Evolutionary conservation across 2,329 filamentous ascomycete species (phyloP).

Genomic region (Leptoxyphium fumago): DNA sequence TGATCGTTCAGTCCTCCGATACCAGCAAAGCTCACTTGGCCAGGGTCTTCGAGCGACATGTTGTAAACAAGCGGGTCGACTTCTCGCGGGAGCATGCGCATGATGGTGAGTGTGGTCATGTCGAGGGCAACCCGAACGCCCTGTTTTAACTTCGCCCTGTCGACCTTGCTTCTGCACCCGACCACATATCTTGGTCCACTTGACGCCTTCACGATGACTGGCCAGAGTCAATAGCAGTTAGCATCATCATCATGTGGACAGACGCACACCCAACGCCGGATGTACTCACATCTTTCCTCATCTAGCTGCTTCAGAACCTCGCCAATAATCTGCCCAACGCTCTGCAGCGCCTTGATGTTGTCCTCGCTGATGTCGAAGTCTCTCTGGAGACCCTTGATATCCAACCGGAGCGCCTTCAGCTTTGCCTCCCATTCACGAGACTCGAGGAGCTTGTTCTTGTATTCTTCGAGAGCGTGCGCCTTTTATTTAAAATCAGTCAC

Average conservation of each 20-base stretch:
- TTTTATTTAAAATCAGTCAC: neutral
- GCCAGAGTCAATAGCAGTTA: slow-evolving; percentile 2
- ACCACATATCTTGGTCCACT: slow-evolving; percentile 96
- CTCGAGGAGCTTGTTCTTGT: slow-evolving; percentile 52
- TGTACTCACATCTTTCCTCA: slow-evolving; percentile 80
- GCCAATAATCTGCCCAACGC: slow-evolving; percentile 97
- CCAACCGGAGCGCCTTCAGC: slow-evolving; percentile 81
- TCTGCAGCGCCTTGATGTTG: slow-evolving; percentile 98
- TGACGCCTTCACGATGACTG: slow-evolving; percentile 97
- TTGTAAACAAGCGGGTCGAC: slow-evolving; percentile 98
- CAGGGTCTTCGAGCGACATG: slow-evolving; percentile 97
- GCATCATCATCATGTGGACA: neutral
- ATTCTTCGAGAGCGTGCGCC: slow-evolving; percentile 34
- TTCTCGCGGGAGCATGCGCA: slow-evolving; percentile 98
- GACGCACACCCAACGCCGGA: too few relatives aligned
- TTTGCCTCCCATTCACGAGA: slow-evolving; percentile 98
- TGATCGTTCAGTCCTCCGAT: slow-evolving; percentile 97
- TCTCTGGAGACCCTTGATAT: slow-evolving; percentile 89
- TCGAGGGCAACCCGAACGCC: slow-evolving; percentile 94
- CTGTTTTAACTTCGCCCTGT: slow-evolving; percentile 94
- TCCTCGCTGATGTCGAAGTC: slow-evolving; percentile 97
- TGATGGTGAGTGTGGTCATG: slow-evolving; percentile 99
- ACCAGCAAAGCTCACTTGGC: slow-evolving; percentile 92
- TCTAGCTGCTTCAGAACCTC: slow-evolving; percentile 98
- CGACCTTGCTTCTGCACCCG: slow-evolving; percentile 94